A percentile compares a stretch with the other conserved stretches of the same genome.
Evolutionary conservation across 352 stramenopile genomes (phyloP).

Genomic region (Phytophthora foliorum): DNA sequence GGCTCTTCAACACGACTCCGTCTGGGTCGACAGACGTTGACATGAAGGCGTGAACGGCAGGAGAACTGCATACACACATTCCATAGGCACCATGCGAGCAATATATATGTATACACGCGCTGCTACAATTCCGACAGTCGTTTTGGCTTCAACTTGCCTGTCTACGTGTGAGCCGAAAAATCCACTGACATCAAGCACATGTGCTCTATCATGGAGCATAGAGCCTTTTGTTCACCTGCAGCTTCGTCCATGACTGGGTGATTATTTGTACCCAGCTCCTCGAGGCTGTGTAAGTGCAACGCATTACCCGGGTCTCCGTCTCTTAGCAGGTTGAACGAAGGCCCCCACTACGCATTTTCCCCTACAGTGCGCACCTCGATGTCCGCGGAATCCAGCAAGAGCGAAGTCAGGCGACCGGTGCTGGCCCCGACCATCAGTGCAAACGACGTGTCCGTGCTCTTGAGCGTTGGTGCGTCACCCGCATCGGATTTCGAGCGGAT

Average conservation of each 20-base stretch:
- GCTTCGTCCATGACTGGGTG: background rate
- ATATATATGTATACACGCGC: constrained; percentile 3
- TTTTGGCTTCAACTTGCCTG: constrained; percentile 22
- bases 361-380: constrained; percentile 15
- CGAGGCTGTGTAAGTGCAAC: background rate
- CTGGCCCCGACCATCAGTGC: constrained; percentile 30
- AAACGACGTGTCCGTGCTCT: constrained; percentile 34
- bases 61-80: background rate
- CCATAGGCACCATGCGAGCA: constrained; percentile 4
- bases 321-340: constrained; percentile 13
- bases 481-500: constrained; percentile 22
- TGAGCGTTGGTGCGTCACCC: constrained; percentile 29
- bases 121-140: constrained; percentile 19
- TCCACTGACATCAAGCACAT: constrained; percentile 28
- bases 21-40: constrained; percentile 29
- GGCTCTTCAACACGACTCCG: constrained; percentile 42
- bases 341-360: constrained; percentile 31
- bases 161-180: constrained; percentile 25
- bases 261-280: constrained; percentile 25
- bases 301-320: background rate
- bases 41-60: constrained; percentile 25
- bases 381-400: constrained; percentile 12
- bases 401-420: constrained; percentile 20
- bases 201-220: constrained; percentile 11
- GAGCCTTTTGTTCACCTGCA: constrained; percentile 1